Evolutionary conservation across 176 grass and related monocot species (phyloP), one percentile per base, ranked within the genome.

Genomic region (Oryza punctata): DNA sequence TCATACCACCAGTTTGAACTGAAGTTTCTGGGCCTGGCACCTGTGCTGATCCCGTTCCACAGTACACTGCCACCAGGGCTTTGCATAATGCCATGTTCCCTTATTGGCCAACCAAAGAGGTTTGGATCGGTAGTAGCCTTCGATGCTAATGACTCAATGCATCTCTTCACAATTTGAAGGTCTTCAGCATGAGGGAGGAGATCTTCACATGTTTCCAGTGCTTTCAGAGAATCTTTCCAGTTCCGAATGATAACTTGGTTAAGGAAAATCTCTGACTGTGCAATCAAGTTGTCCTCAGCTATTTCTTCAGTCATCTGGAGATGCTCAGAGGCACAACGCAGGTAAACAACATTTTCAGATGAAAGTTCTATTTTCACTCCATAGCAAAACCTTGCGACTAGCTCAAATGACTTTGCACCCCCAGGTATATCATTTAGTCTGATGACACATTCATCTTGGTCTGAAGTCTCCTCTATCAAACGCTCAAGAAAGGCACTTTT

Each of bases 1-100:
- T 92, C 94, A 33, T 92, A 97, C 94, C 94, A 97, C 94, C 94
- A 97, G 64, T 94, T 90, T n/a, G 88, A 78, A 87, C 86, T 94
- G 82, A 89, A 94, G 83, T 94, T 94, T 87, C 89, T 89, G 11
- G 89, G 92, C 12, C 92, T 91, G 14, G 92, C 92, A 52, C 94
- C 90, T 0, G 88, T 97, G 89, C 94, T 97, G 79, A 94, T 97
- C 33, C 94, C 94, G 79, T 97, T 97, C 92, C 94, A 97, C 40
- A 94, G 61, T 13, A 97, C 92, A 87, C 87, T 91, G 18, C 94
- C 94, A 63, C 92, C 94, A 19, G 92, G 92, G 73, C 92, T 97
- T 82, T 94, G 94, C 90, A 91, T 92, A 69, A 87, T 69, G 32
- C 86, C 90, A n/a, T 90, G 80, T 66, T 87, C 90, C 77, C 83